Evolutionary conservation across 2,329 filamentous ascomycete genomes (phyloP), one percentile per base, ranked within the genome.

Genomic region (Aureobasidium sp.): DNA sequence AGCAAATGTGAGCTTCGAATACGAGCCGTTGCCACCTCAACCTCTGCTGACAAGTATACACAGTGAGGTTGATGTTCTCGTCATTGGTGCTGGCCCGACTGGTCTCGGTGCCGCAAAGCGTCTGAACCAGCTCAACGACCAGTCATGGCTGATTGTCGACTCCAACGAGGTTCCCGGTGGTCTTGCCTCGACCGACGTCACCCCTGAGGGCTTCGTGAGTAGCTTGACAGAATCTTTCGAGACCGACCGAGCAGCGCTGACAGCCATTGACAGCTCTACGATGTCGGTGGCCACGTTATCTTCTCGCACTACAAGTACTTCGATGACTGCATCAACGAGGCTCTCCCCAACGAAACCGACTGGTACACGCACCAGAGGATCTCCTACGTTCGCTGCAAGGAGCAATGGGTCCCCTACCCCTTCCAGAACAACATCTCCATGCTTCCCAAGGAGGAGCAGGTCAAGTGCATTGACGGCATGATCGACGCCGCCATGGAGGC

Each of bases 281-380:
- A 99, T 78, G 94, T 99, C 69, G 92, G 92, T 74, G 92, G 92
- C 69, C 92, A 96, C 78, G 92, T 96, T 78, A 96, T 96, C 79
- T 96, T 96, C 84, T 96, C 92, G 69, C 92, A 96, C 84, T 99
- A 99, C 88, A 96, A 96, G 81, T 99, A 99, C 85, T 99, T 99
- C 75, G 94, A 99, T 79, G 94, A 99, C 81, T 95, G 90, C 81
- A 87, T 99, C 74, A 84, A 97, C 75, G 94, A 99, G 82, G 94
- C 94, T 57, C 86, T 99, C 43, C 94, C 94, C 70, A 90, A 90
- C 72, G 85, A 91, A 62, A 87, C 90, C 62, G 94, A 99, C 80
- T 99, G 94, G 94, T 97, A 88, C 79, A 90, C 86, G 66, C 94
- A 99, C 81, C 88, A 99, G 82, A 92, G 94, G 74, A 94, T 99